Conservation (phyloP, 2,329 filamentous ascomycete species). For the Beauveria rudraprayagi region DNA sequence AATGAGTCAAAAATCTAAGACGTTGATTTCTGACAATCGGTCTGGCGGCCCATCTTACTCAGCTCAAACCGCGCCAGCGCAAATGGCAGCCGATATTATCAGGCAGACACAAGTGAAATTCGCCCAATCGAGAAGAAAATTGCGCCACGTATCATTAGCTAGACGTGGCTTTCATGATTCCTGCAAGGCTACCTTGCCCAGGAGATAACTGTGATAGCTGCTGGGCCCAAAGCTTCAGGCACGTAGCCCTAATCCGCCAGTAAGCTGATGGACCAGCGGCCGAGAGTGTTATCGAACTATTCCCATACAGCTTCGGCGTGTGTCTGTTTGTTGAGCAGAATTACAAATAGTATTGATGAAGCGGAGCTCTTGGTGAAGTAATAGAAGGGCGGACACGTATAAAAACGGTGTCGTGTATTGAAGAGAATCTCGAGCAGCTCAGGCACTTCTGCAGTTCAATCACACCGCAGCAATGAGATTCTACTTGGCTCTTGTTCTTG, state of each 20-base stretch:
- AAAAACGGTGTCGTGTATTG: background rate
- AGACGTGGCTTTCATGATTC: background rate
- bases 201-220: background rate
- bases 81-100: background rate
- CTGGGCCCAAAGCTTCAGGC: background rate
- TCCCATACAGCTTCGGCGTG: background rate
- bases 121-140: background rate
- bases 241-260: too few relatives aligned
- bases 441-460: background rate
- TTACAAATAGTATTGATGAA: background rate
- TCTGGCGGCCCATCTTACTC: background rate
- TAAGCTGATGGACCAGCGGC: background rate
- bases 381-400: background rate
- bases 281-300: background rate
- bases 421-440: background rate
- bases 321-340: background rate
- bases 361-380: background rate
- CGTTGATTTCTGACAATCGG: background rate
- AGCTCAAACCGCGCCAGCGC: background rate
- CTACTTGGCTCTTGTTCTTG: background rate
- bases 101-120: background rate
- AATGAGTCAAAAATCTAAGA: background rate
- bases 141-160: background rate
- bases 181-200: background rate
- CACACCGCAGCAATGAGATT: background rate